phyloP scores from a whole-genome alignment of 2,329 filamentous ascomycete genomes.

The Setomelanomma holmii region DNA sequence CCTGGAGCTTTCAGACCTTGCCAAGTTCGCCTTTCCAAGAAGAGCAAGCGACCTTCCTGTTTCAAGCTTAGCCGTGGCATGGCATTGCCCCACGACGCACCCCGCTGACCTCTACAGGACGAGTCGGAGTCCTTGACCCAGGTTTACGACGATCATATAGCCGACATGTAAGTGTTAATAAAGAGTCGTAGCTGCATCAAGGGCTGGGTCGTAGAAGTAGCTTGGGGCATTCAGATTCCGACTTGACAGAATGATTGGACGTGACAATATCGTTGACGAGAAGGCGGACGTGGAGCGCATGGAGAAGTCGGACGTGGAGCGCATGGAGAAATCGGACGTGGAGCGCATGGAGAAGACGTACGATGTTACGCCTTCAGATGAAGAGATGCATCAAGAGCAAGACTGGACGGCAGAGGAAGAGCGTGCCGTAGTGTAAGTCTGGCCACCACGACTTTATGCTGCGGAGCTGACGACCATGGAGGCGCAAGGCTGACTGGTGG shows the following conservation, averaged over 20 bases:
- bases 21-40: background rate
- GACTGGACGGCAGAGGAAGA: conserved; percentile 44
- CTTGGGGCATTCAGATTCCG: background rate
- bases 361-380: conserved; percentile 1
- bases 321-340: conserved; percentile 19
- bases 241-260: background rate
- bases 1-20: background rate
- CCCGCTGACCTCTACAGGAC: background rate
- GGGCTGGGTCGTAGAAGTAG: background rate
- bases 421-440: conserved; percentile 28
- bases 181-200: background rate
- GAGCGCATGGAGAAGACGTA: conserved; percentile 20
- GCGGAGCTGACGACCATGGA: conserved; percentile 5
- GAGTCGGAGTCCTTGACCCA: background rate
- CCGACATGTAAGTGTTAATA: background rate
- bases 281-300: conserved; percentile 19
- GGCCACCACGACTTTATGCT: background rate
- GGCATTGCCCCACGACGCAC: background rate
- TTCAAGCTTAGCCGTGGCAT: background rate
- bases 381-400: conserved; percentile 14
- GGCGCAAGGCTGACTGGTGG: conserved; percentile 38
- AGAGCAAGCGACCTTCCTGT: background rate
- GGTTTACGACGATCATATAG: background rate
- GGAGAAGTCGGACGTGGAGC: conserved; percentile 19
- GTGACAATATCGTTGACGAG: conserved; percentile 3